phyloP scores from a whole-genome alignment of 208 protist genomes.

The Leishmania turanica region DNA sequence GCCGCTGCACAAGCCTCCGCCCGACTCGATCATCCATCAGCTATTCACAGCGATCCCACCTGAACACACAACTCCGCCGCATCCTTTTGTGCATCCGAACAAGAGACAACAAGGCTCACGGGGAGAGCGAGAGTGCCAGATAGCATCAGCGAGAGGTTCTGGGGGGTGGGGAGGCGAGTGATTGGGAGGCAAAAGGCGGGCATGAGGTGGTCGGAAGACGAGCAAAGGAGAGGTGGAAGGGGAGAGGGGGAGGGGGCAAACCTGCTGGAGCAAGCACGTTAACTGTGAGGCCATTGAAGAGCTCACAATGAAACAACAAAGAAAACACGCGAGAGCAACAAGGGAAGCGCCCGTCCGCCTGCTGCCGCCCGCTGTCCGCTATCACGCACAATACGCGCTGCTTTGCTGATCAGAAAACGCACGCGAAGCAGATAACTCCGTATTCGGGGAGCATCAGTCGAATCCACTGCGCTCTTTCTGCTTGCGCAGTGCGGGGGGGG shows the following conservation, averaged over 20 bases:
- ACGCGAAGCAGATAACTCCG: not conserved
- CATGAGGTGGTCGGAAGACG: not conserved
- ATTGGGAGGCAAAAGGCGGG: not conserved
- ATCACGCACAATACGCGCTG: not conserved
- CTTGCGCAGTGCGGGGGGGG: not conserved
- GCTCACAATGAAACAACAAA: not conserved
- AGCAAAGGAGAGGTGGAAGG: not conserved
- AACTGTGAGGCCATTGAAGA: not conserved
- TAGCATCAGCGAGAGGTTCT: not conserved
- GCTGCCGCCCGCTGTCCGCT: not conserved
- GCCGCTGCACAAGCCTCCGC: not conserved
- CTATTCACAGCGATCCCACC: not conserved
- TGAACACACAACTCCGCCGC: not conserved
- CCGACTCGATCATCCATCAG: not conserved
- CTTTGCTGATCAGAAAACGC: not conserved
- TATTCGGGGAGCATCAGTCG: not conserved
- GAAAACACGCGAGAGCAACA: not conserved
- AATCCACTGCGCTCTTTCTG: not conserved
- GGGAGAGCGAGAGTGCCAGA: not conserved
- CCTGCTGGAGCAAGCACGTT: not conserved
- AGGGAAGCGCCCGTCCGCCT: not conserved
- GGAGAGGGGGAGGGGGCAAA: not conserved
- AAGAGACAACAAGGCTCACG: not conserved
- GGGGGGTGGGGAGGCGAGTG: not conserved
- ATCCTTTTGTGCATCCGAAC: not conserved